Base-by-base conservation (phyloP, 352 stramenopile genomes). In the Globisporangium cylindrosporum region DNA sequence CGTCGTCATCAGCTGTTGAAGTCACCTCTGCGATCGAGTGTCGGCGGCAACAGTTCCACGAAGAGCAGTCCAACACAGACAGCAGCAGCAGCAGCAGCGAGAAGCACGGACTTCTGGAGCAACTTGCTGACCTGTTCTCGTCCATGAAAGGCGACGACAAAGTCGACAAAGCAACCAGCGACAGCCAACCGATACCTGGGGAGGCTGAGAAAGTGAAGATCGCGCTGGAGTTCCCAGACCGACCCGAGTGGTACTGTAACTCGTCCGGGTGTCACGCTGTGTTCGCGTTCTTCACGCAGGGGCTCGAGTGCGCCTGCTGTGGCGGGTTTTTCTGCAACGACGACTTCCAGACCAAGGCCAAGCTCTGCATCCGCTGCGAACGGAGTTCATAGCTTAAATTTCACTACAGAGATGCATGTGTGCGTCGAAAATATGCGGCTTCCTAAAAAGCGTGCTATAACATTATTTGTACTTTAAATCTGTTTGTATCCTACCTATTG, bases 211-310 rank as follows among this genome's bases (percentile, higher is more conserved):
- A 41, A 22, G 54, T 75, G 43, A 36, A 65, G 22, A 15, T 63
- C 36, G 67, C 41, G 10, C 70, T 90, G 0, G 70, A 82, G 58
- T 91, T 93, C 38, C 81, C 86, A 0, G 76, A 89, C 65, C 74
- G 81, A 0, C 84, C 86, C 15, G 70, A 76, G 62, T 93, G 86
- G 86, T 93, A 91, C 59, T 93, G 86, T 74, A 92, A 93, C 58
- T 74, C 79, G 10, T 46, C 58, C 1, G 62, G 76, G 3, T 93
- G 86, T 63, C 84, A 92, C 67, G 67, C 58, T 8, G 81, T 93
- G 14, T 93, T 93, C 41, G 72, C 76, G 5, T 80, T 93, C 67
- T 92, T 92, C 61, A 77, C 80, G 0, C 77, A 86, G 27, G 73
- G 73, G 4, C 72, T 78, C 27, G 75, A 86, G 24, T 93, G 86